Evolutionary conservation across 1,284 basidiomycete species (phyloP), one percentile per base, ranked within the genome.

Genomic region (Trametes pubescens): DNA sequence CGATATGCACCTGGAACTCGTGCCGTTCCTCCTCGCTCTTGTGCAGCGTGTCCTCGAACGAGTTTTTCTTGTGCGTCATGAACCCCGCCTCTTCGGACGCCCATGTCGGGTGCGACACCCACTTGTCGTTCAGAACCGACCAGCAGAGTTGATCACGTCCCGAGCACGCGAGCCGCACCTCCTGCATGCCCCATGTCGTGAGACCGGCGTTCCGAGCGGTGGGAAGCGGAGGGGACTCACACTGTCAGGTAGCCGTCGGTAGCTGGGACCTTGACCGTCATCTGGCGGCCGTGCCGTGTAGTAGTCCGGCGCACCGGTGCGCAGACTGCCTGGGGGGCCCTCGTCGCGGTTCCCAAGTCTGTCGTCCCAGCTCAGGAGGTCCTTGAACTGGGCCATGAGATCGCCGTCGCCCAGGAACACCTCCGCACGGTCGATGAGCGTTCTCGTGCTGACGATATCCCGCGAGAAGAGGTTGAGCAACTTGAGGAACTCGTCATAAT

Each of bases 21-120:
- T 99, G 95, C 29, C 98, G 89, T 77, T 99, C 98, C 76, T 99
- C 98, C 77, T 99, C 98, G 71, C 94, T 93, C 76, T 94, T 94
- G 81, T 99, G 96, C 61, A 99, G 84, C 0, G 94, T 94, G 73
- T 99, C 96, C 78, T 99, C 98, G 77, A 94, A 99, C 3, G 90
- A 86, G 77, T 98, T 99, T 83, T 99, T 99, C 84, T 97, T 97
- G 79, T 98, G 95, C 6, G 96, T 88, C 63, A 95, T 87, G 79
- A 99, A 99, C 1, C 94, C 94, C 1, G 93, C 87, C 70, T 98
- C 95, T 73, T 99, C 98, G 65, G 97, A 98, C 21, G 94, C 95
- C 95, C 95, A 98, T 0, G 95, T 97, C 1, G 97, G 97, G 77
- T 99, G 96, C 22, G 96, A 98, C 29, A 99, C 94, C 94, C 95